These are phyloP conservation scores for Sphaceloma murrayae DNA, from an alignment of 2,329 filamentous ascomycete genomes.

Conservation along the genomic window DNA sequence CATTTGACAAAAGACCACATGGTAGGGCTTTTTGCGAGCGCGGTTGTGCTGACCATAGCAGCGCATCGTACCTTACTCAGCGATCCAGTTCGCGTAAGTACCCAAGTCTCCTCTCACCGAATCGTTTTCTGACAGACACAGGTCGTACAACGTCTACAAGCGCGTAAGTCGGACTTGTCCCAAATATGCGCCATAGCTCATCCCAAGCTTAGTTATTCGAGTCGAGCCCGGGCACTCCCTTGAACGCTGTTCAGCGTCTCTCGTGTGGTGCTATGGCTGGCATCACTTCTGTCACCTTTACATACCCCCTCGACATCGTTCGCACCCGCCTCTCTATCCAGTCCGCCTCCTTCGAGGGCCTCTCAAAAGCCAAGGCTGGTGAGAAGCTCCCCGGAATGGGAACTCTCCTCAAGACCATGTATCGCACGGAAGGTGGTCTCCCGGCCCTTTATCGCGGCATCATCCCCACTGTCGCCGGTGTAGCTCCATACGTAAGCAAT, in stretches of 20 bases:
- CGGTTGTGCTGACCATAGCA: conserved; percentile 4
- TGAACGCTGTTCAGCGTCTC: conserved; percentile 65
- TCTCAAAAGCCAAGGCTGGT: conserved; percentile 51
- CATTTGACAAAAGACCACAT: too few species aligned
- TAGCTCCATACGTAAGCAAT: conserved; percentile 73
- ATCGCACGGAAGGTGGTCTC: conserved; percentile 79
- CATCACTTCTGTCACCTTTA: conserved; percentile 88
- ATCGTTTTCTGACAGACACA: conserved; percentile 1
- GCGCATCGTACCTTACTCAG: conserved; percentile 94
- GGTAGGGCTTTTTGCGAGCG: background rate
- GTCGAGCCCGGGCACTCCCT: conserved; percentile 58
- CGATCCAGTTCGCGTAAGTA: conserved; percentile 68
- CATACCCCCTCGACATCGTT: conserved; percentile 95
- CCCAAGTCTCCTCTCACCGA: too few species aligned
- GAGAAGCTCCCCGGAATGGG: conserved; percentile 83
- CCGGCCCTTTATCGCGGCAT: conserved; percentile 87
- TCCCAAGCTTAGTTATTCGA: conserved; percentile 56
- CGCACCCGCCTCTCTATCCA: conserved; percentile 93
- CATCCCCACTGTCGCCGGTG: conserved; percentile 83
- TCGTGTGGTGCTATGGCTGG: conserved; percentile 86
- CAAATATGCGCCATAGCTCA: background rate
- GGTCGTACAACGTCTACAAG: conserved; percentile 96
- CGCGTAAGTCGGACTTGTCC: too few species aligned
- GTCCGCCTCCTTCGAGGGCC: conserved; percentile 81
- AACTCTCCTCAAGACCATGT: conserved; percentile 71